A percentile compares a stretch with the other conserved stretches of the same genome.
phyloP scores from a whole-genome alignment of 768 basidiomycete genomes.

The Trametes punicea region DNA sequence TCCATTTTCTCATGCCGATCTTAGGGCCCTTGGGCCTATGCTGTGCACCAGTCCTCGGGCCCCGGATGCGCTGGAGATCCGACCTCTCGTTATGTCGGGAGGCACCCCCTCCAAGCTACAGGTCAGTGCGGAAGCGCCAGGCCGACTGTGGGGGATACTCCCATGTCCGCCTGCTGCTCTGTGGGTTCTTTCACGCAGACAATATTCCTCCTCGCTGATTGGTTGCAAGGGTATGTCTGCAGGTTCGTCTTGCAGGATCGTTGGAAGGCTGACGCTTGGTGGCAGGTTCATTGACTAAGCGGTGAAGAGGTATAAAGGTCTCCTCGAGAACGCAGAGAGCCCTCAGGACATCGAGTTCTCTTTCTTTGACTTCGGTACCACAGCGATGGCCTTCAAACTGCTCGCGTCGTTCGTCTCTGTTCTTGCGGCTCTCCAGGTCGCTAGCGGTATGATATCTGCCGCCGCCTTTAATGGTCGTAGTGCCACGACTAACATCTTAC shows the following conservation, averaged over 20 bases:
- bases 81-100: background rate
- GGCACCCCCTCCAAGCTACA: background rate
- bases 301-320: slow-evolving; percentile 7
- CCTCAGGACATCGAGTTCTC: slow-evolving; percentile 13
- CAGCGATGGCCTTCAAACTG: slow-evolving; percentile 11
- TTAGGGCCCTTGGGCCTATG: background rate
- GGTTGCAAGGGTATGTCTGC: background rate
- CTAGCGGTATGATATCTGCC: slow-evolving; percentile 16
- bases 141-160: slow-evolving; percentile 2
- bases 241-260: background rate
- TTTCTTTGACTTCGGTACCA: background rate
- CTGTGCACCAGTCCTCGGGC: background rate
- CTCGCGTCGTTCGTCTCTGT: slow-evolving; percentile 10
- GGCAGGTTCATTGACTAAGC: background rate
- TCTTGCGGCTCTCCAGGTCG: slow-evolving; percentile 12
- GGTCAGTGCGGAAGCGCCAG: background rate
- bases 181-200: background rate
- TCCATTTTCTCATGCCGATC: slow-evolving; percentile 1
- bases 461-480: too few species aligned
- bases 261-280: background rate
- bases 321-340: background rate
- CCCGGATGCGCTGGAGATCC: background rate
- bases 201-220: slow-evolving; percentile 5
- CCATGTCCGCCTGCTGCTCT: background rate
- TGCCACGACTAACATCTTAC: background rate